phyloP scores from a whole-genome alignment of 192 early-diverging fungal genomes.

The Backusella morwellensis region DNA sequence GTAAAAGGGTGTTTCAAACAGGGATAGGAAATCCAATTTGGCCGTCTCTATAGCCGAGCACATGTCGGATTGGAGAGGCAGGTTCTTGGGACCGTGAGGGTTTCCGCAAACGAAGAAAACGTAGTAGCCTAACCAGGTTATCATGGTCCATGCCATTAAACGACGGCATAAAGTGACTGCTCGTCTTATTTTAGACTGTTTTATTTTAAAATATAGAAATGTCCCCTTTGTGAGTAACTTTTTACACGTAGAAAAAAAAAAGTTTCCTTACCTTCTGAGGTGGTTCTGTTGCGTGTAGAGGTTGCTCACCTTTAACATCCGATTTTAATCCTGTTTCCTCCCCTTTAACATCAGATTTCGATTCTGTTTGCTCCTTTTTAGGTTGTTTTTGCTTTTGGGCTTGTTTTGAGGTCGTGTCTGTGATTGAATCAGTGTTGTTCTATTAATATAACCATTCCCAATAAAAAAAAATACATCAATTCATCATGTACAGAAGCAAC shows the following conservation, averaged over 20 bases:
- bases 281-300: too few relatives aligned
- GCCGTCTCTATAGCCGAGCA: not conserved
- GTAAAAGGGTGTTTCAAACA: not conserved
- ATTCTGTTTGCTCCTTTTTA: not conserved
- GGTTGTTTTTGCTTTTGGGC: not conserved
- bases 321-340: not conserved
- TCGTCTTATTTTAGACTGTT: not conserved
- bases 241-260: too few relatives aligned
- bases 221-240: not conserved
- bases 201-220: not conserved
- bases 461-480: not conserved
- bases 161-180: not conserved
- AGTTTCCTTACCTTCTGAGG: not conserved
- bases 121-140: not conserved
- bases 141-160: not conserved
- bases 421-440: not conserved
- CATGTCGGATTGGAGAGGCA: not conserved
- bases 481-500: not conserved
- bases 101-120: not conserved
- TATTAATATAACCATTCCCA: not conserved
- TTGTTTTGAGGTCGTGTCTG: not conserved
- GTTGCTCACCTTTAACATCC: not conserved
- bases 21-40: not conserved
- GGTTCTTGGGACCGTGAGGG: not conserved
- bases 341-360: not conserved